Percentiles rank a stretch among this genome's conserved stretches.
Evolutionary conservation across 148 eudicot species (phyloP).

Genomic region (Fagopyrum tataricum): DNA sequence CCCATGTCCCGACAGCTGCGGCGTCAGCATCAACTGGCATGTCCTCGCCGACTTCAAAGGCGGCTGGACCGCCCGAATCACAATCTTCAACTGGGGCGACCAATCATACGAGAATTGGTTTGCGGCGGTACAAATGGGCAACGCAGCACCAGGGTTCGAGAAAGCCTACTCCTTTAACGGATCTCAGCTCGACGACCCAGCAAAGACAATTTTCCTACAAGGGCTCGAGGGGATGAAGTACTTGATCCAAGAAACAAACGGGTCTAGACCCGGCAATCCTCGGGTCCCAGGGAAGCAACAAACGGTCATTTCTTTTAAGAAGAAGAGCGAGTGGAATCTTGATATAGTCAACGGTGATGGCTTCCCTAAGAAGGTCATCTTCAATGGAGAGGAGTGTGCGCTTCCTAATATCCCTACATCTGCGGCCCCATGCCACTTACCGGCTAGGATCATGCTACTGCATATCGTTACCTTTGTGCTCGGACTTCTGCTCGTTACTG

Average conservation of each 20-base stretch:
- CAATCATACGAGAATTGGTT: conserved; percentile 47
- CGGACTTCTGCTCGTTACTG: conserved; percentile 1
- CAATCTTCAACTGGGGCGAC: conserved; percentile 57
- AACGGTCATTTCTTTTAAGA: conserved; percentile 41
- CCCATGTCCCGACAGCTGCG: conserved; percentile 62
- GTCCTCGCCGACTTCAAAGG: conserved; percentile 31
- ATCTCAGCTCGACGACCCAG: conserved; percentile 24
- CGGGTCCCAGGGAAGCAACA: conserved; percentile 58
- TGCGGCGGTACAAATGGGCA: conserved; percentile 37
- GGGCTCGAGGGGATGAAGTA: conserved; percentile 43
- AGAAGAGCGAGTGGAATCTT: conserved; percentile 27
- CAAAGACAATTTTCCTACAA: conserved; percentile 41
- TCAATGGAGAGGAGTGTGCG: conserved; percentile 69
- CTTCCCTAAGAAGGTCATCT: conserved; percentile 39
- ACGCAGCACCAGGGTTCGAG: conserved; percentile 32
- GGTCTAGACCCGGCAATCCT: conserved; percentile 30
- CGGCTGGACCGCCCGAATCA: conserved; percentile 58
- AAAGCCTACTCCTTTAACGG: conserved; percentile 58
- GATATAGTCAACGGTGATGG: conserved; percentile 35
- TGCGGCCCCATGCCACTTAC: conserved; percentile 12
- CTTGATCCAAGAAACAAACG: conserved; percentile 43
- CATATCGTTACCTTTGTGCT: conserved; percentile 9
- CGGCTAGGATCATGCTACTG: conserved; percentile 4
- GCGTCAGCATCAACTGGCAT: conserved; percentile 66
- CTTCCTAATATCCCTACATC: conserved; percentile 33